Evolutionary conservation across 352 stramenopile species (phyloP).

Genomic region (Globisporangium abappressorium): DNA sequence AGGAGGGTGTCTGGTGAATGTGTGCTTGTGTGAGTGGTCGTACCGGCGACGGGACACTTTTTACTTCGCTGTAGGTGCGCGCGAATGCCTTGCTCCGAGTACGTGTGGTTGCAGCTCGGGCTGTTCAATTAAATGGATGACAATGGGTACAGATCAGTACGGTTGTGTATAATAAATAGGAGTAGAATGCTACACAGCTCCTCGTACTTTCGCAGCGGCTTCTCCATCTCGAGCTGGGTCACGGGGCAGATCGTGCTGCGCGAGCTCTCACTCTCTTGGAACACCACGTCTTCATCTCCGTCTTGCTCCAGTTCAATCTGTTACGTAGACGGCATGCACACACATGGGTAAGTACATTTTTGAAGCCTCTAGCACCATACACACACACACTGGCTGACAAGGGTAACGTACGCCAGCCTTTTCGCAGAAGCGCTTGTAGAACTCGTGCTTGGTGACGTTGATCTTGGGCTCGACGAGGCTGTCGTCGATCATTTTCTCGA

Average conservation of each 20-base stretch:
- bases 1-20: background rate
- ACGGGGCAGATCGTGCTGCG: conserved; percentile 76
- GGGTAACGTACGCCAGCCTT: conserved; percentile 52
- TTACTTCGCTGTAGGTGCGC: conserved; percentile 67
- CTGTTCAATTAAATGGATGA: conserved; percentile 23
- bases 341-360: no score
- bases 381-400: background rate
- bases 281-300: conserved; percentile 71
- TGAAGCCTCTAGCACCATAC: no score
- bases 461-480: conserved; percentile 48
- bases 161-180: background rate
- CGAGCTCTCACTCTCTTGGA: conserved; percentile 77
- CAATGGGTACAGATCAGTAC: background rate
- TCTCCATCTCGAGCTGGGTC: conserved; percentile 78
- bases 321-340: background rate
- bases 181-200: background rate
- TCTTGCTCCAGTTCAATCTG: conserved; percentile 76
- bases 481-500: conserved; percentile 64
- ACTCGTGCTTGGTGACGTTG: conserved; percentile 60
- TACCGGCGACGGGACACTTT: conserved; percentile 78
- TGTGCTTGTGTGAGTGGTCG: no score
- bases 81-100: conserved; percentile 75
- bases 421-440: conserved; percentile 81
- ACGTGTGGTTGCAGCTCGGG: conserved; percentile 71
- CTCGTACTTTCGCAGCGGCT: conserved; percentile 68